Base-by-base conservation (phyloP, 257 asterid species). In the Oldenlandia corymbosa region DNA sequence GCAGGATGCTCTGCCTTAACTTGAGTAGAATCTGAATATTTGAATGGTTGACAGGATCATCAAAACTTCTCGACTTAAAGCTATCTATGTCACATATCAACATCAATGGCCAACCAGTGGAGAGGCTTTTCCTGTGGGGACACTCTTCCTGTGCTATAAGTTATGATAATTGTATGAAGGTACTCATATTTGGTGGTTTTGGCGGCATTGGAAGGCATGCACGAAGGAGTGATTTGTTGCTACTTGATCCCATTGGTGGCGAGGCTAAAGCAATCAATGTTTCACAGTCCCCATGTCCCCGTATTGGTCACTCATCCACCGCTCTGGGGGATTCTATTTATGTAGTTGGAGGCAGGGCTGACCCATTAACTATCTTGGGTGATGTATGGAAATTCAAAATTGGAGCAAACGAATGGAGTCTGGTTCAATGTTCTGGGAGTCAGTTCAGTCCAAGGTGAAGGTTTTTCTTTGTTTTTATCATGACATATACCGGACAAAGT, bases 141-240 rank as follows among this genome's bases (percentile, higher is more conserved):
- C 99, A 93, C 73, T 82, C 97, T 65, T 68, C 94, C 24, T 93
- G 91, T 78, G 48, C 85, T 30, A 66, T 81, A 59, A 71, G 64
- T 13, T 32, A 23, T 47, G 50, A 47, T n/a, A 51, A 73, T 76
- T 75, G 73, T 59, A 78, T 65, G 73, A 87, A 83, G 72, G 67
- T 87, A 67, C 37, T 85, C 60, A 64, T 86, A 68, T 92, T 93
- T 64, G 99, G 97, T 61, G 99, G 99, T 68, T 93, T 93, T 87
- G 97, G 99, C 70, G 97, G 99, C 64, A 73, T 75, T 24, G 99
- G 99, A 60, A 87, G 96, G 71, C 99, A 93, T 79, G 84, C 83
- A 56, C 91, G 99, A 28, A 80, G 90, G 71, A 78, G 84, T 76
- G 95, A 90, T 69, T 76, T 88, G 18, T 62, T 85, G 71, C 69